phyloP scores from a whole-genome alignment of 495 filamentous ascomycete genomes.

The Tuber magnatum region DNA sequence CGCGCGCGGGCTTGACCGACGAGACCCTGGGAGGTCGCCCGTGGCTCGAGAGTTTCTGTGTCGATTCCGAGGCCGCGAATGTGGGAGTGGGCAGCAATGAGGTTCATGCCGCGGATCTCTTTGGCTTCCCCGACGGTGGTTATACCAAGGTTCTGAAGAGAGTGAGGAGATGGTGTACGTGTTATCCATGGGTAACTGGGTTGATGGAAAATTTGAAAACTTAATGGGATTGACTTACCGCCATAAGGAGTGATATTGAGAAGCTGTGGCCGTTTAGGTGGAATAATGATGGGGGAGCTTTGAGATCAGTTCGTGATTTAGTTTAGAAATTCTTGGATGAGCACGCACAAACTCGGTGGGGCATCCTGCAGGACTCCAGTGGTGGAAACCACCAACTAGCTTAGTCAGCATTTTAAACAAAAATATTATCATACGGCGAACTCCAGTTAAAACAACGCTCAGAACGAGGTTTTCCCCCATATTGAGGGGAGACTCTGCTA shows the following conservation, averaged over 20 bases:
- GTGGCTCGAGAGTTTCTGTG: constrained; percentile 79
- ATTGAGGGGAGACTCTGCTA: neutral
- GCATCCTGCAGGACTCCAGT: neutral
- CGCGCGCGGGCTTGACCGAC: constrained; percentile 94
- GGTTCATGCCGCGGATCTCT: constrained; percentile 86
- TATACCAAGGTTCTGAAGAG: constrained; percentile 48
- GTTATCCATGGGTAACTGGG: neutral
- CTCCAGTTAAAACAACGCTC: neutral
- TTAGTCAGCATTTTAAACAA: neutral
- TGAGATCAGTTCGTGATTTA: neutral
- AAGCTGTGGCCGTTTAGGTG: neutral
- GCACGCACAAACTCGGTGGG: neutral
- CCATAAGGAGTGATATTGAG: neutral
- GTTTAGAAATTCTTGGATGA: neutral
- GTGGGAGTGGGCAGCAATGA: constrained; percentile 97
- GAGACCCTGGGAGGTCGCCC: constrained; percentile 82
- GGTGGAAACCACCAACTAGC: neutral
- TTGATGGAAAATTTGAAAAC: neutral
- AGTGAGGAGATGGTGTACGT: neutral
- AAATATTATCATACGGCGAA: neutral
- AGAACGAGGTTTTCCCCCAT: neutral
- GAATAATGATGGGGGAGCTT: neutral
- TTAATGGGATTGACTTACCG: neutral
- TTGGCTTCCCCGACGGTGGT: constrained; percentile 89
- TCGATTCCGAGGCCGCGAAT: constrained; percentile 94